Percentiles rank a stretch among this genome's conserved stretches.
Evolutionary conservation across 2,329 filamentous ascomycete genomes (phyloP).

Genomic region (Exophiala xenobiotica): DNA sequence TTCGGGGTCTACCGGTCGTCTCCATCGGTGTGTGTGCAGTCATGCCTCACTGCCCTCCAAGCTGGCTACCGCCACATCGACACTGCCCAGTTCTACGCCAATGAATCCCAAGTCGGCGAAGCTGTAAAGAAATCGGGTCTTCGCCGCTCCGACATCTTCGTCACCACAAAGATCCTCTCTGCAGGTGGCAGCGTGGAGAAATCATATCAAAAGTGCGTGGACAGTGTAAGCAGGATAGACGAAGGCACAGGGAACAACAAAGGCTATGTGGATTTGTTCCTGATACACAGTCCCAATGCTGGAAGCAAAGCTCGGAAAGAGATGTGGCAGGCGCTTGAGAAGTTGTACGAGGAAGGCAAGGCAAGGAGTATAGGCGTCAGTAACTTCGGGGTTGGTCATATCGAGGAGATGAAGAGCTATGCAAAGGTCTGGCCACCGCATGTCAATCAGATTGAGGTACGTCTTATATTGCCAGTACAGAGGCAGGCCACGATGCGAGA

Average conservation of each 20-base stretch:
- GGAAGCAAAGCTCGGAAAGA: slow-evolving; percentile 57
- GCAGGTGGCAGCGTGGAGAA: slow-evolving; percentile 55
- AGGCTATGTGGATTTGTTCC: slow-evolving; percentile 69
- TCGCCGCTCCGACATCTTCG: slow-evolving; percentile 60
- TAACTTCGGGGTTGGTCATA: slow-evolving; percentile 67
- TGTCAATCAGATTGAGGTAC: slow-evolving; percentile 71
- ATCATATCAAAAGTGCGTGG: slow-evolving; percentile 59
- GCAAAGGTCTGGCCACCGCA: slow-evolving; percentile 68
- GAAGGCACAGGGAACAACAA: slow-evolving; percentile 44
- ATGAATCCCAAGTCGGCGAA: slow-evolving; percentile 65
- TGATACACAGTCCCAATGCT: slow-evolving; percentile 65
- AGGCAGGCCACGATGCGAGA: background rate
- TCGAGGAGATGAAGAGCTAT: slow-evolving; percentile 66
- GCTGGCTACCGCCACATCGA: slow-evolving; percentile 58
- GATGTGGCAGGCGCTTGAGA: slow-evolving; percentile 67
- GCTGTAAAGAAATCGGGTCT: slow-evolving; percentile 60
- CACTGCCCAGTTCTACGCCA: slow-evolving; percentile 67
- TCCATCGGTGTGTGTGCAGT: slow-evolving; percentile 54
- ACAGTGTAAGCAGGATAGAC: slow-evolving; percentile 64
- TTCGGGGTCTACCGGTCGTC: slow-evolving; percentile 69
- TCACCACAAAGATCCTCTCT: slow-evolving; percentile 68
- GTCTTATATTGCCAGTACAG: too few species aligned
- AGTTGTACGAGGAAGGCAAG: slow-evolving; percentile 58
- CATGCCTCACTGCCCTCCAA: slow-evolving; percentile 58
- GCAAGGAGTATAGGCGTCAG: slow-evolving; percentile 69